A percentile compares a stretch with the other conserved stretches of the same genome.
phyloP scores from a whole-genome alignment of 352 stramenopile species.

The Pythium folliculosum region DNA sequence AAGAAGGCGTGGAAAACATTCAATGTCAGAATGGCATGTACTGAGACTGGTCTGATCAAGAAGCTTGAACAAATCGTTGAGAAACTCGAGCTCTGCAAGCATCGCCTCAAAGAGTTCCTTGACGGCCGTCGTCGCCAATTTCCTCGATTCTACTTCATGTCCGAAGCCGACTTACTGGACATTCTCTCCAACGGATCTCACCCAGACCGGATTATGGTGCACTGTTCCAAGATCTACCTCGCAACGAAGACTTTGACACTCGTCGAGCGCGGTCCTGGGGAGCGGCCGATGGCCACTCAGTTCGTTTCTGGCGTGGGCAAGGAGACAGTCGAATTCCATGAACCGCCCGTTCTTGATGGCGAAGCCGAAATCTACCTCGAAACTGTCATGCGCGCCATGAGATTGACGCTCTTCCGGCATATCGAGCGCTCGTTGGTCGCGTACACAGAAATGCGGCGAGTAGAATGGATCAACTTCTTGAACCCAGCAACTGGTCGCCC shows the following conservation, averaged over 20 bases:
- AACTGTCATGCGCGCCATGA: slow-evolving; percentile 94
- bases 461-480: slow-evolving; percentile 97
- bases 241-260: slow-evolving; percentile 92
- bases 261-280: slow-evolving; percentile 47
- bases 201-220: slow-evolving; percentile 93
- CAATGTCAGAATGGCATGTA: slow-evolving; percentile 92
- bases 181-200: slow-evolving; percentile 95
- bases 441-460: slow-evolving; percentile 90
- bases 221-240: slow-evolving; percentile 96
- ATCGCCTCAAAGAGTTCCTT: slow-evolving; percentile 94
- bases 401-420: slow-evolving; percentile 93
- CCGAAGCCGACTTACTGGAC: slow-evolving; percentile 92
- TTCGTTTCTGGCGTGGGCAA: slow-evolving; percentile 95
- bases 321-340: slow-evolving; percentile 93
- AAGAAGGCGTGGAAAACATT: slow-evolving; percentile 84
- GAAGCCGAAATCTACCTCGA: slow-evolving; percentile 98
- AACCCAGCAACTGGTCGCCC: slow-evolving; percentile 76
- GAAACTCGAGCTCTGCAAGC: slow-evolving; percentile 94
- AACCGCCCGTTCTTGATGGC: slow-evolving; percentile 91
- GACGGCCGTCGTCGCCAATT: slow-evolving; percentile 94
- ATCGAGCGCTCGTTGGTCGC: slow-evolving; percentile 91
- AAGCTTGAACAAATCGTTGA: slow-evolving; percentile 92
- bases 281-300: slow-evolving; percentile 83
- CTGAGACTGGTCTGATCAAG: slow-evolving; percentile 84
- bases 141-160: slow-evolving; percentile 93